Conservation (phyloP, 2,329 filamentous ascomycete genomes). For the Penicillium brasilianum region DNA sequence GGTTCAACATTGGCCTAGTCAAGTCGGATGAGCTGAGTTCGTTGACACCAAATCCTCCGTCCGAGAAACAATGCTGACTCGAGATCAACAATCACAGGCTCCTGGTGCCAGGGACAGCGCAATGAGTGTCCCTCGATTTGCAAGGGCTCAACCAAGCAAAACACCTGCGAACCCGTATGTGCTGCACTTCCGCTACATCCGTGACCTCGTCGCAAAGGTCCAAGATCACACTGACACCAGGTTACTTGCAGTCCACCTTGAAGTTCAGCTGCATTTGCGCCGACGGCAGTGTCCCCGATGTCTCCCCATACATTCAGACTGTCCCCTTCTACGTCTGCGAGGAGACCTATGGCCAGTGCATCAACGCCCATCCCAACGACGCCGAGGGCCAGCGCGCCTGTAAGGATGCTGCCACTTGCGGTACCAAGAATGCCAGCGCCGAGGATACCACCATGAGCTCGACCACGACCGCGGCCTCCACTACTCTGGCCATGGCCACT, state of each 20-base stretch:
- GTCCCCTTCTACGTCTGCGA: slow-evolving; percentile 66
- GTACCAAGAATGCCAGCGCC: slow-evolving; percentile 54
- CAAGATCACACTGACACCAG: slow-evolving; percentile 8
- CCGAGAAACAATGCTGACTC: slow-evolving; percentile 2
- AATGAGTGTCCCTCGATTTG: slow-evolving; percentile 67
- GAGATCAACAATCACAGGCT: slow-evolving; percentile 36
- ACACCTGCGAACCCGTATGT: slow-evolving; percentile 64
- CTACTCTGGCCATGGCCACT: slow-evolving; percentile 36
- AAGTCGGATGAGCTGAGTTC: slow-evolving; percentile 39
- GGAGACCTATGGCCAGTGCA: slow-evolving; percentile 57
- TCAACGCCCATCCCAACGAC: slow-evolving; percentile 52
- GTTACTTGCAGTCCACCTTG: slow-evolving; percentile 45
- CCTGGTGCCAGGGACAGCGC: slow-evolving; percentile 64
- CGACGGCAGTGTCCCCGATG: slow-evolving; percentile 60
- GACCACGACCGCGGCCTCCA: slow-evolving; percentile 30
- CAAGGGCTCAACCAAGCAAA: slow-evolving; percentile 54
- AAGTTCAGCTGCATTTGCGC: slow-evolving; percentile 63
- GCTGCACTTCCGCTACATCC: not conserved
- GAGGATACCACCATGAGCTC: slow-evolving; percentile 28
- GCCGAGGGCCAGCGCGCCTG: slow-evolving; percentile 55
- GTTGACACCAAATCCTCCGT: slow-evolving; percentile 12
- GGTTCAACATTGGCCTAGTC: slow-evolving; percentile 51
- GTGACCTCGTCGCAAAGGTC: not conserved
- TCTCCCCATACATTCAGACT: slow-evolving; percentile 61
- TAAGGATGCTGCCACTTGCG: slow-evolving; percentile 57